These are phyloP conservation scores for Xylaria grammica DNA, from an alignment of 495 filamentous ascomycete genomes.

Conservation along the genomic window DNA sequence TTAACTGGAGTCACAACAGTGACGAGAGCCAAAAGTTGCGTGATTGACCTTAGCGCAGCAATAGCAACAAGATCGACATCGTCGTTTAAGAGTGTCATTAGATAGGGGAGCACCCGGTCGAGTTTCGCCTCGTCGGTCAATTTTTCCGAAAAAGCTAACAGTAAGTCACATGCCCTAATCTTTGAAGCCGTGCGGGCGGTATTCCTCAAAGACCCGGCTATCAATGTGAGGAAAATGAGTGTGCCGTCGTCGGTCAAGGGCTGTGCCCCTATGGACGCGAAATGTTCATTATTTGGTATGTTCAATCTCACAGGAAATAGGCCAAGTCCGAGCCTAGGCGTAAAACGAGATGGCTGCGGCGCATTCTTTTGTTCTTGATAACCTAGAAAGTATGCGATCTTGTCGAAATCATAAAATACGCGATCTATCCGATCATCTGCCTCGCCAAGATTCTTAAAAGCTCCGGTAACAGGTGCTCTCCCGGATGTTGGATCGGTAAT, in stretches of 20 bases:
- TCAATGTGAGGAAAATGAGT: conserved; percentile 85
- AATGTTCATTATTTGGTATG: conserved; percentile 81
- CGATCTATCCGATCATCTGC: conserved; percentile 92
- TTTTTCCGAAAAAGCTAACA: conserved; percentile 90
- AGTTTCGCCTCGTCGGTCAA: conserved; percentile 96
- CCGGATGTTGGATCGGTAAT: conserved; percentile 93
- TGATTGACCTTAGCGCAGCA: conserved; percentile 81
- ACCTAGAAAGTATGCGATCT: conserved; percentile 91
- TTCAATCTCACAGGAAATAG: conserved; percentile 82
- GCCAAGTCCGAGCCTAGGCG: conserved; percentile 53
- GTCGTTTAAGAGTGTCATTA: conserved; percentile 82
- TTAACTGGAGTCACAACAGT: conserved; percentile 90
- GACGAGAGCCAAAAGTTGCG: conserved; percentile 87
- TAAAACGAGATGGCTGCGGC: conserved; percentile 36
- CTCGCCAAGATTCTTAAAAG: conserved; percentile 72
- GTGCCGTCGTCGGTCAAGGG: conserved; percentile 81
- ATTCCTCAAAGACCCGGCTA: conserved; percentile 86
- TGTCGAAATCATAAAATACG: conserved; percentile 94
- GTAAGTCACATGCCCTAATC: conserved; percentile 87
- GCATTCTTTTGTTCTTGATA: conserved; percentile 58
- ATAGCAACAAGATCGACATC: conserved; percentile 80
- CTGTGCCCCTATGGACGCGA: conserved; percentile 50
- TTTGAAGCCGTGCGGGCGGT: conserved; percentile 86
- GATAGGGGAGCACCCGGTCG: conserved; percentile 89
- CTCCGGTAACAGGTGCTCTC: conserved; percentile 64